Evolutionary conservation across 768 basidiomycete species (phyloP), one percentile per base, ranked within the genome.

Genomic region (Tricholoma saponaceum): DNA sequence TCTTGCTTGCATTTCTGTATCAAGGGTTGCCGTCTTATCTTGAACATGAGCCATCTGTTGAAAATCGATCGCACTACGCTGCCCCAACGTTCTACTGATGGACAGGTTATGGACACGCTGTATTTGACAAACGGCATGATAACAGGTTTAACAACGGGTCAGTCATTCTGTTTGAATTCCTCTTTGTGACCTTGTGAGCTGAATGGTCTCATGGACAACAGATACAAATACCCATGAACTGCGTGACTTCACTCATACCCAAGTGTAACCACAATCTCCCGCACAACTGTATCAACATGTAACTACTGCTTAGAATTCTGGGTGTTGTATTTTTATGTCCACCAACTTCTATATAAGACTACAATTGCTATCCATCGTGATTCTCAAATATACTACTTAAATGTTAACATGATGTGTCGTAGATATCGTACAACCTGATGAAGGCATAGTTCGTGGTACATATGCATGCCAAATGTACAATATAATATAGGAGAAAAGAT

Each of bases 21-120:
- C 44, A n/a, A 66, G 61, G 63, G 64, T n/a, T 65, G 63, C 33
- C 64, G 66, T n/a, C 62, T 66, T 41, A 66, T 67, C 49, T 59
- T 65, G 52, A 67, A 62, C 49, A 61, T 67, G 64, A 64, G 64
- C 57, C 64, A 67, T 52, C 57, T 67, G 6, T 55, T 67, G 28
- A 39, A 20, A 16, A 28, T 32, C 23, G n/a, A 47, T 18, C 23
- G 26, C 33, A 9, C 13, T 14, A 30, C 28, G n/a, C 30, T 52
- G 4, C 32, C 56, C 26, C 35, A 22, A 16, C 30, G 32, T 13
- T 26, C 18, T 26, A 49, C 16, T 13, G 39, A 52, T 23, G 35
- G 51, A 30, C 46, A 49, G 4, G 50, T 61, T 9, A 54, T 58
- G 44, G 57, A 58, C 46, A 58, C 57, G 1, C 23, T 61, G 14